Evolutionary conservation across 495 filamentous ascomycete species (phyloP), one percentile per base, ranked within the genome.

Genomic region (Staphylotrichum tortipilum): DNA sequence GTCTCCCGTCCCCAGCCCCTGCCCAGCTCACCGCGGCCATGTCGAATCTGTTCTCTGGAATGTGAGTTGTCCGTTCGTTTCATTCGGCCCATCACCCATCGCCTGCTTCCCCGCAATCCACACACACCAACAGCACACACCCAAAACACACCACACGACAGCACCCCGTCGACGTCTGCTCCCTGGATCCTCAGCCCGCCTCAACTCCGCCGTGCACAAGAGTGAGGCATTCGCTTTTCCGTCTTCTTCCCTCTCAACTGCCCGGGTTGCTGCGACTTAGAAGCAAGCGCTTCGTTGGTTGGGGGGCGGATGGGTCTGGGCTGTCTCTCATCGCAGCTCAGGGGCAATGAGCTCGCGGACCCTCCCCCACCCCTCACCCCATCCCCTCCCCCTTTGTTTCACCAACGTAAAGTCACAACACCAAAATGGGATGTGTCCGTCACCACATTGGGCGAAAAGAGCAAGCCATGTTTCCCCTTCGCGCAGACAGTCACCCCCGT

Each of bases 41-140:
- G 84, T 82, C 83, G 53, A 84, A 80, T 64, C 78, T 87, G 64
- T 84, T 88, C 57, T 85, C 84, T 69, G 84, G 84, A 68, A 84
- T 88, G 84, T 87, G 77, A 77, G 83, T 84, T 47, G 15, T 11
- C 23, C 47, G 26, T 28, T 10, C 26, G 10, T 5, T 28, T 10
- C 26, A 28, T 28, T 43, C 44, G 11, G 26, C 45, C 18, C 47
- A 18, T 52, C 44, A 22, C 55, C 50, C 23, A 31, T 42, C 26
- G 26, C 56, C 39, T 31, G 30, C 39, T 58, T 58, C 33, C 43
- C 31, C 37, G 37, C 44, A 46, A 31, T 35, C 37, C 52, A 42
- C 43, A 29, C 49, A 46, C 40, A 28, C 15, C 26, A 24, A 35
- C 44, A 17, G 14, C 40, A 23, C 9, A 26, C 19, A 19, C 39